phyloP scores from a whole-genome alignment of 257 asterid genomes.

The Solanum sejunctum region DNA sequence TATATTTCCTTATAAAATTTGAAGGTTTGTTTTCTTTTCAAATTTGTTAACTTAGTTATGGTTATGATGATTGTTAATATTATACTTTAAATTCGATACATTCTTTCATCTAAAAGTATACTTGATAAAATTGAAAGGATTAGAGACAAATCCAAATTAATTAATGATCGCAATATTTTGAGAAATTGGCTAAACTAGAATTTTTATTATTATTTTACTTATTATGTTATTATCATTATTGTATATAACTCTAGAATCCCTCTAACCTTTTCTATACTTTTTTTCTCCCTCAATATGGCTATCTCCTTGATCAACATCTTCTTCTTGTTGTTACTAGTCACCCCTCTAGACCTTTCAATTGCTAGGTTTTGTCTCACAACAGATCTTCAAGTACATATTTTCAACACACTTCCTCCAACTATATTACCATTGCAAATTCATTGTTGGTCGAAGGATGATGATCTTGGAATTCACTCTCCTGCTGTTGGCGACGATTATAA shows the following conservation, averaged over 20 bases:
- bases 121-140: neutral
- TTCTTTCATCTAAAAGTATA: neutral
- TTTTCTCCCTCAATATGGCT: neutral
- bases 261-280: neutral
- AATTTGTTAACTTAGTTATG: too few species aligned
- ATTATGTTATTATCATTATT: too few species aligned
- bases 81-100: neutral
- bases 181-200: neutral
- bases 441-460: neutral
- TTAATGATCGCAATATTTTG: too few species aligned
- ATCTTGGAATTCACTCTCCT: neutral
- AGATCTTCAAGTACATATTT: neutral
- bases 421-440: neutral
- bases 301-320: neutral
- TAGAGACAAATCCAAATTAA: neutral
- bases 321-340: neutral
- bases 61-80: neutral
- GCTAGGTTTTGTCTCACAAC: neutral
- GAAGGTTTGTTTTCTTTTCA: too few species aligned
- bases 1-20: neutral
- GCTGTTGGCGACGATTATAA: neutral
- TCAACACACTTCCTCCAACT: neutral
- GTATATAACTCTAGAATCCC: neutral
- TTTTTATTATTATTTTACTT: too few species aligned
- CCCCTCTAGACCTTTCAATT: neutral